phyloP scores from a whole-genome alignment of 1,284 basidiomycete genomes.

The Cutaneotrichosporon sp. region DNA sequence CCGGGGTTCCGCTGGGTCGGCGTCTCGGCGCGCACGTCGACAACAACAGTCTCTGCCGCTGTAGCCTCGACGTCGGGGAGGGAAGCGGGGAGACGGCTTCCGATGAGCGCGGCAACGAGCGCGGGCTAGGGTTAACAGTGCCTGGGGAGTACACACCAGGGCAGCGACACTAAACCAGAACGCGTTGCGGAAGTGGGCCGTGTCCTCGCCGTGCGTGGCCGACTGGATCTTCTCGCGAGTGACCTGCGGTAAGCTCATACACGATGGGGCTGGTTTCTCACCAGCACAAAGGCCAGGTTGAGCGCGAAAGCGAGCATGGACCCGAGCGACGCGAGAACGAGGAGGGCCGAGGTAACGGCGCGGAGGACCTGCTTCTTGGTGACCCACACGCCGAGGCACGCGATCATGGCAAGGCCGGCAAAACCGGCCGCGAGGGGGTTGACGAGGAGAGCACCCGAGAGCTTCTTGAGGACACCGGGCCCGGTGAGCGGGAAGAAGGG shows the following conservation, averaged over 20 bases:
- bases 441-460: slow-evolving; percentile 37
- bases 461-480: slow-evolving; percentile 12
- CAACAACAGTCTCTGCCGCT: background rate
- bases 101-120: background rate
- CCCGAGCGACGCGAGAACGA: background rate
- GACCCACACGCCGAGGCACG: slow-evolving; percentile 18
- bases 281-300: slow-evolving; percentile 37
- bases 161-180: slow-evolving; percentile 46
- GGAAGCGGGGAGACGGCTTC: background rate
- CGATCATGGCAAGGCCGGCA: slow-evolving; percentile 34
- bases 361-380: slow-evolving; percentile 32
- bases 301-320: slow-evolving; percentile 4
- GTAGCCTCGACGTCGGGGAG: background rate
- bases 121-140: background rate
- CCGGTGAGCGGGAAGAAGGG: slow-evolving; percentile 23
- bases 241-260: slow-evolving; percentile 12
- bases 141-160: slow-evolving; percentile 31
- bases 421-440: slow-evolving; percentile 44
- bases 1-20: background rate
- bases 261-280: too few relatives aligned
- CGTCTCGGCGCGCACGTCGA: background rate
- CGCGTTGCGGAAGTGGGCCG: slow-evolving; percentile 38
- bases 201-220: slow-evolving; percentile 29
- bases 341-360: background rate
- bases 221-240: slow-evolving; percentile 34